These are phyloP conservation scores for Cornus kousa DNA, from an alignment of 148 eudicot species.

Conservation along the genomic window DNA sequence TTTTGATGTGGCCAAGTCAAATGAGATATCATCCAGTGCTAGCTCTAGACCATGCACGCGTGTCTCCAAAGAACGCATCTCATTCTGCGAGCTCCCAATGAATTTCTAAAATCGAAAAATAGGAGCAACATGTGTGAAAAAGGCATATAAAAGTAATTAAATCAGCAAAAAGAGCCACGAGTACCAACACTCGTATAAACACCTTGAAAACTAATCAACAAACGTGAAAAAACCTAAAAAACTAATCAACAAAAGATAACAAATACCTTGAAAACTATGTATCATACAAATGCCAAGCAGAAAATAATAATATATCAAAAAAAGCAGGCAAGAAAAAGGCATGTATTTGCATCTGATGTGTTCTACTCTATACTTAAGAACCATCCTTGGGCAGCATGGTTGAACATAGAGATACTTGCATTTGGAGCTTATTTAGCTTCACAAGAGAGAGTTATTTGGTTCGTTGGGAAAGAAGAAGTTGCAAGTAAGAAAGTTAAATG, in stretches of 20 bases:
- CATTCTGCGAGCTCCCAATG: slow-evolving; percentile 83
- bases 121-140: slow-evolving; percentile 7
- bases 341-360: no score
- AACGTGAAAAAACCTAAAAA: no score
- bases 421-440: background rate
- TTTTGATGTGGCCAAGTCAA: slow-evolving; percentile 71
- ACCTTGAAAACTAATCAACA: background rate
- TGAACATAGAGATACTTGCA: background rate
- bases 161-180: background rate
- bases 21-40: slow-evolving; percentile 81
- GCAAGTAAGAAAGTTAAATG: slow-evolving; percentile 1
- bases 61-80: slow-evolving; percentile 74
- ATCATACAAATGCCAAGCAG: no score
- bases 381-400: background rate
- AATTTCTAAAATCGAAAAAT: slow-evolving; percentile 47
- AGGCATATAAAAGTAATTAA: background rate
- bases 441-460: background rate
- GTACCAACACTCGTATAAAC: background rate
- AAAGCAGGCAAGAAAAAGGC: no score
- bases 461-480: background rate
- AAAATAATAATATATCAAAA: no score
- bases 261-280: no score
- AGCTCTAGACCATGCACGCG: slow-evolving; percentile 89
- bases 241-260: no score
- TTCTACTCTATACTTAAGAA: no score